Base-by-base conservation (phyloP, 495 filamentous ascomycete genomes). In the Recurvomyces mirabilis region DNA sequence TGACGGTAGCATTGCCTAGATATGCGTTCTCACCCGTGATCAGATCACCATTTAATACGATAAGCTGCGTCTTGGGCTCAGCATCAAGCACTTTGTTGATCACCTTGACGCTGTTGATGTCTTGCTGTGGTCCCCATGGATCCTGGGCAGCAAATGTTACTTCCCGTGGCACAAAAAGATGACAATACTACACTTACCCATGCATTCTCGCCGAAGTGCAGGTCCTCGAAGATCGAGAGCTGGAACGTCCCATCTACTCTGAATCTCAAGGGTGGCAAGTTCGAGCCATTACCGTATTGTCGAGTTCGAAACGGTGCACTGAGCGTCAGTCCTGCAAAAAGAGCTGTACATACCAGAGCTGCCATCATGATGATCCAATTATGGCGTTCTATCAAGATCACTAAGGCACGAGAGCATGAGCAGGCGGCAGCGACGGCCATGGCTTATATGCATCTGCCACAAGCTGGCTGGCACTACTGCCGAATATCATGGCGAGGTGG, bases 31-130 rank as follows among this genome's bases (percentile, higher is more conserved):
- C 78, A 20, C 82, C 80, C 0, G 82, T 81, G 47, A 86, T 78
- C 9, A 86, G 63, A 51, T 86, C 82, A 28, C 82, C 82, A 41
- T 86, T 87, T 1, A 87, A 58, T 7, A 87, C 71, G 19, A 81
- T 77, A 1, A 86, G 70, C 21, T 77, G 64, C 0, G 68, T 49
- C 0, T 56, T 50, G 51, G 84, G 79, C 22, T 42, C 28, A 13
- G 5, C 59, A 47, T 72, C 61, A 2, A 87, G 69, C 18, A 86
- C 64, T 12, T 63, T 52, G 38, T 73, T 71, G 58, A 87, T 76
- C 9, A 84, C 73, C 6, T 60, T 55, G 31, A 72, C 65, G 0
- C 75, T 75, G 38, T 72, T 72, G 43, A 68, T 53, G 61, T 87
- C 82, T 51, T 78, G 72, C 32, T 66, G 60, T 0, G 73, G 69